Base-by-base conservation (phyloP, 768 basidiomycete genomes). In the Leccinum imitatum region DNA sequence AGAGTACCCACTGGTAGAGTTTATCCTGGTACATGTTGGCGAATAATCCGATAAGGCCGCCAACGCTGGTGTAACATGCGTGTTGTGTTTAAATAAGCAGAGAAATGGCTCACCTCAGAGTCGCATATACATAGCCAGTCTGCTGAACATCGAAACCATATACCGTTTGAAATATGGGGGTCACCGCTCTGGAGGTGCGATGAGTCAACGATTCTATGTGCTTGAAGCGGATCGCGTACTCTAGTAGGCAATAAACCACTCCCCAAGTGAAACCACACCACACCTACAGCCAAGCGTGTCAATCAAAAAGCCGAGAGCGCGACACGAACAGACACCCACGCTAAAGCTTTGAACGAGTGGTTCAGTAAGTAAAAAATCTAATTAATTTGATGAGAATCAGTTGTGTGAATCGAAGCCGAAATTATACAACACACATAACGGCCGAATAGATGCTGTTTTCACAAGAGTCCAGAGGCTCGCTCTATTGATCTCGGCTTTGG, bases 221-320 rank as follows among this genome's bases (percentile, higher is more conserved):
- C n/a, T 41, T 17, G 5, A 25, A 5, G 23, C 9, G 15, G 23
- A 30, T 25, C 37, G 51, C 74, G 1, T 66, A 86, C 84, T 83
- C 83, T 25, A 90, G 75, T 58, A 91, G 73, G 55, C 84, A 85
- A 65, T 82, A 93, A 23, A 87, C 71, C 1, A 91, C 81, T 0
- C 90, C 91, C 90, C 90, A 93, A 0, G 81, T 80, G 59, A 92
- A 84, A 46, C 85, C 85, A 25, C 81, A 70, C 87, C 87, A 88
- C 14, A 87, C 61, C 86, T 89, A 68, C 3, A 30, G 27, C 14
- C 44, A 56, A 53, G 13, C 3, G 19, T 19, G 17, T 59, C 51
- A 37, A 8, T 23, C 1, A 6, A 25, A 19, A 35, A 9, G 8
- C 3, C 25, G 9, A 14, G n/a, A 48, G 47, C 3, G 4, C 23